Base-by-base conservation (phyloP, 2,329 filamentous ascomycete genomes). In the Diplodia scrobiculata region DNA sequence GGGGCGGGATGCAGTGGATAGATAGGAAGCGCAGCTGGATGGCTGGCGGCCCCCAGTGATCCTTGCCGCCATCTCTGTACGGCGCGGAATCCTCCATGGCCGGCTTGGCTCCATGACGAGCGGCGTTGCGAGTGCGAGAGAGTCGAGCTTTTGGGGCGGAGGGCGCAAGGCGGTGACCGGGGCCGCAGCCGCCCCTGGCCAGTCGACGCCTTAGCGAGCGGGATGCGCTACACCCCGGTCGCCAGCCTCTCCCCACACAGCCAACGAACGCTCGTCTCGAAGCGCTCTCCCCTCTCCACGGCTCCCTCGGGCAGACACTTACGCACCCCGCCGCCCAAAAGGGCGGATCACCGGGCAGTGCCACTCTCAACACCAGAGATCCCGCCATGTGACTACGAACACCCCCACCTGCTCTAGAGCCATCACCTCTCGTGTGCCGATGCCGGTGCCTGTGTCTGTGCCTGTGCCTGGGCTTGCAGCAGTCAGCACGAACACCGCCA, bases 11-110 rank as follows among this genome's bases (percentile, higher is more conserved):
- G 47, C 53, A 62, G 54, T 48, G 38, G 52, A 29, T 58, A 64
- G 52, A 59, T 27, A 45, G 48, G 32, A 29, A 13, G 32, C 21
- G 14, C 36, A 9, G 54, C 17, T 27, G n/a, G 21, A 25, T 11
- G 19, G 45, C 38, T 36, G 21, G 38, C 52, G 19, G 19, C 13
- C 17, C 7, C 47, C n/a, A 47, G 50, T 38, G 14, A 48, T 64
- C 68, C 71, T 68, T 68, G 70, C 70, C 7, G 55, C 14, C 25
- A 9, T 5, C 68, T 66, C 69, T 68, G 65, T 68, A 58, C 63
- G 50, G 69, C 66, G 67, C 71, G 68, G 67, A 67, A 68, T 66
- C 52, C 63, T 58, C 62, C 67, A 66, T 50, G 63, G n/a, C 45
- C 50, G n/a, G 59, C 45, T 45, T 21, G 59, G 59, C 59, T 47